phyloP scores from a whole-genome alignment of 176 grass and related monocot species.

The Guadua angustifolia region DNA sequence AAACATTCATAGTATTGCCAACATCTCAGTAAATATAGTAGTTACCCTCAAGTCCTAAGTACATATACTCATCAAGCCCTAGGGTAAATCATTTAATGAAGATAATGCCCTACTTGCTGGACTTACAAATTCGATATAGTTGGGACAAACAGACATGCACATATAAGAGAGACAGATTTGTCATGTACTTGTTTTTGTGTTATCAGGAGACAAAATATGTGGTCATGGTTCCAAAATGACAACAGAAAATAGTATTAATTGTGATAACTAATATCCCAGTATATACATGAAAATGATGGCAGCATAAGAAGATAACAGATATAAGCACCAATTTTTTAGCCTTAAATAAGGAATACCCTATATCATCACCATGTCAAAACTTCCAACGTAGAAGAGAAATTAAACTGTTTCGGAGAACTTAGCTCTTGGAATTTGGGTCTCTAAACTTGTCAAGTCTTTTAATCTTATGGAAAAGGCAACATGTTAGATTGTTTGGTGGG shows the following conservation, averaged over 20 bases:
- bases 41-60: not conserved
- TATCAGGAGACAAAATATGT: not conserved
- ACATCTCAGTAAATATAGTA: slow-evolving; percentile 13
- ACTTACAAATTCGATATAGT: not conserved
- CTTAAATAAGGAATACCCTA: not conserved
- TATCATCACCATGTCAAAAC: slow-evolving; percentile 1
- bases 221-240: not conserved
- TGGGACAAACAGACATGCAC: not conserved
- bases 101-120: not conserved
- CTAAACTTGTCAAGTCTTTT: not conserved
- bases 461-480: not conserved
- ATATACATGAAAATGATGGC: not conserved
- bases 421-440: not conserved
- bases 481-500: not conserved
- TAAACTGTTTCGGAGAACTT: not conserved
- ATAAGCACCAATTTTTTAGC: not conserved
- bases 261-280: not conserved
- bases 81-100: not conserved
- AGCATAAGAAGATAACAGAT: not conserved
- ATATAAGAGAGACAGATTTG: not conserved
- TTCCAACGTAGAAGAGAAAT: not conserved
- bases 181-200: not conserved
- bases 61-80: not conserved
- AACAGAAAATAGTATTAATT: not conserved
- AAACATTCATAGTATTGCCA: not conserved